These are phyloP conservation scores for Phytophthora fragariaefolia DNA, from an alignment of 352 stramenopile species.

Conservation along the genomic window DNA sequence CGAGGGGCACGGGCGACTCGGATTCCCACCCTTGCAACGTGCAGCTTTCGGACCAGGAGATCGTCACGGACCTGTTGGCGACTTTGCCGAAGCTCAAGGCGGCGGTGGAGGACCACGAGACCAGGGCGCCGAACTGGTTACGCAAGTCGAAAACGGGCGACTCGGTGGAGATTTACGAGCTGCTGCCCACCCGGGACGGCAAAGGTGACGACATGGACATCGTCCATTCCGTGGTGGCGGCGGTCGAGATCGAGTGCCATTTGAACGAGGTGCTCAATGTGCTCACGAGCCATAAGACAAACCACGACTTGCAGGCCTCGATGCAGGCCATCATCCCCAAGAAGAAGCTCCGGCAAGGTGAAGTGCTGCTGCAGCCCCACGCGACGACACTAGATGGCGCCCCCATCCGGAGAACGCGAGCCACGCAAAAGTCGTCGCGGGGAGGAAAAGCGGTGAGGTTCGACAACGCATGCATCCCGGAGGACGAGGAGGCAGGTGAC, in stretches of 20 bases:
- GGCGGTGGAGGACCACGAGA: conserved; percentile 44
- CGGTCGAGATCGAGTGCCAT: conserved; percentile 60
- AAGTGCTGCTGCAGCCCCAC: conserved; percentile 40
- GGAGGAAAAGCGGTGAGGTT: conserved; percentile 28
- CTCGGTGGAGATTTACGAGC: conserved; percentile 55
- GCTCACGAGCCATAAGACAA: conserved; percentile 52
- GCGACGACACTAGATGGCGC: conserved; percentile 33
- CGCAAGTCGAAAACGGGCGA: conserved; percentile 54
- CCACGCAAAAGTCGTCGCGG: conserved; percentile 12
- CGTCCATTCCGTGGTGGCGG: conserved; percentile 54
- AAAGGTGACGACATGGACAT: conserved; percentile 59
- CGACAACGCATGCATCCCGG: conserved; percentile 26
- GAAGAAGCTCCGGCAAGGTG: conserved; percentile 40
- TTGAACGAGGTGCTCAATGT: conserved; percentile 75
- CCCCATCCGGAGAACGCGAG: conserved; percentile 20
- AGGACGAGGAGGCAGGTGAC: conserved; percentile 19
- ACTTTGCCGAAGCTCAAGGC: conserved; percentile 52
- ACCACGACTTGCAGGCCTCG: conserved; percentile 51
- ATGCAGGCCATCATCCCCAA: conserved; percentile 52
- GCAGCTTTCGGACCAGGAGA: conserved; percentile 48
- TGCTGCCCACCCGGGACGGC: conserved; percentile 38
- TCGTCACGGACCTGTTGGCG: conserved; percentile 51
- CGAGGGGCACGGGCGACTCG: conserved; percentile 12
- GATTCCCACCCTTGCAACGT: conserved; percentile 23
- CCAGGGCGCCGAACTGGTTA: conserved; percentile 44